Percentiles rank a stretch among this genome's conserved stretches.
phyloP scores from a whole-genome alignment of 2,329 filamentous ascomycete species.

The Rhytidhysteron rufulum region DNA sequence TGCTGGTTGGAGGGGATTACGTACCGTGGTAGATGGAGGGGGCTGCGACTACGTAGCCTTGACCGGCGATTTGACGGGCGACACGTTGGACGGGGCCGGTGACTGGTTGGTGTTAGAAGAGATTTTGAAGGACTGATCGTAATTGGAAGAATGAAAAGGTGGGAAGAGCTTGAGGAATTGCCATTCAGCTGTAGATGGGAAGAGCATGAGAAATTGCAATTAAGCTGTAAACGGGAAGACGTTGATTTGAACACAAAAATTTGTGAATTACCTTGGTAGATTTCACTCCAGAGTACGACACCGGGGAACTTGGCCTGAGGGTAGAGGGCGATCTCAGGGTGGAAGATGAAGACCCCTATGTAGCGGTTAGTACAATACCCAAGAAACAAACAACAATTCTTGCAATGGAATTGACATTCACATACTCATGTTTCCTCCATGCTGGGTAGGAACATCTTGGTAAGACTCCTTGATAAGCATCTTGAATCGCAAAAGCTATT shows the following conservation, averaged over 20 bases:
- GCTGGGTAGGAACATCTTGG: slow-evolving; percentile 57
- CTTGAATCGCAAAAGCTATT: slow-evolving; percentile 5
- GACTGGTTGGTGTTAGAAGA: slow-evolving; percentile 50
- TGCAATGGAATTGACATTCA: background rate
- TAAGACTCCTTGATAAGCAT: slow-evolving; percentile 60
- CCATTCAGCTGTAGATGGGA: background rate
- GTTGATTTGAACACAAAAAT: no score
- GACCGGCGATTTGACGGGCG: slow-evolving; percentile 83
- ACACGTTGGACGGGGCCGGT: slow-evolving; percentile 88
- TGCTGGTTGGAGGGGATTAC: slow-evolving; percentile 65
- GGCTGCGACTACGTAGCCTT: slow-evolving; percentile 89
- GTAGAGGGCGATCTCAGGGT: slow-evolving; percentile 79
- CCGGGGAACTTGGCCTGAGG: slow-evolving; percentile 87
- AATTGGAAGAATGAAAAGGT: slow-evolving; percentile 1
- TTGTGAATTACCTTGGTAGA: slow-evolving; percentile 97
- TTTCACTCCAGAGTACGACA: slow-evolving; percentile 86
- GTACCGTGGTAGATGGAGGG: slow-evolving; percentile 88
- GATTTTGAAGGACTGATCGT: slow-evolving; percentile 2
- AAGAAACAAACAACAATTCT: slow-evolving; percentile 2
- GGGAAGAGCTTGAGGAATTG: slow-evolving; percentile 2
- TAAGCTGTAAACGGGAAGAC: no score
- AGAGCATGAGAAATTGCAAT: background rate
- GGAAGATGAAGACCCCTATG: slow-evolving; percentile 82
- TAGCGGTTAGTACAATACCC: slow-evolving; percentile 5
- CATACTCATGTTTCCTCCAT: slow-evolving; percentile 58